These are phyloP conservation scores for Gynandropsis gynandra DNA, from an alignment of 345 rosid genomes.

Conservation along the genomic window DNA sequence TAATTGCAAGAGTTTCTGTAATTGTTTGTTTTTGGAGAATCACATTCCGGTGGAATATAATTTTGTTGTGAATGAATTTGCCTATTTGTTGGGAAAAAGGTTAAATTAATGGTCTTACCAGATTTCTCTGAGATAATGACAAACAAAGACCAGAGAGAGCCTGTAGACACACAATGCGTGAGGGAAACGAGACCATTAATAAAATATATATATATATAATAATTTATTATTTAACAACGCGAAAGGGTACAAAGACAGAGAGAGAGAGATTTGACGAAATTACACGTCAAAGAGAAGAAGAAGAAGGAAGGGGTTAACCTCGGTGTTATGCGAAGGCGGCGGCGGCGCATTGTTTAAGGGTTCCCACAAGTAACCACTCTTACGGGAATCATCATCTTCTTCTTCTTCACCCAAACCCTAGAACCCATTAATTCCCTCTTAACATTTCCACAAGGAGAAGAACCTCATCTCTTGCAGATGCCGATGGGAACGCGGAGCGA, in stretches of 20 bases:
- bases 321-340: background rate
- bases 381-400: background rate
- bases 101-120: constrained; percentile 12
- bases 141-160: background rate
- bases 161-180: background rate
- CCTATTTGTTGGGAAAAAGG: constrained; percentile 14
- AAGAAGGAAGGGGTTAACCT: constrained; percentile 5
- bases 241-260: too few relatives aligned
- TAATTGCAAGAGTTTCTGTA: too few relatives aligned
- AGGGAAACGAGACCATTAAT: too few relatives aligned
- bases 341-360: background rate
- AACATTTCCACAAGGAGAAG: background rate
- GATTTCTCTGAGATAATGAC: constrained; percentile 1
- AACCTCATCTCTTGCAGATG: constrained; percentile 6
- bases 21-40: too few relatives aligned
- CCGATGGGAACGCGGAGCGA: constrained; percentile 19
- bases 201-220: too few relatives aligned
- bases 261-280: constrained; percentile 1
- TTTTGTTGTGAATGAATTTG: too few relatives aligned
- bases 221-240: too few relatives aligned
- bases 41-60: too few relatives aligned
- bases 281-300: too few relatives aligned
- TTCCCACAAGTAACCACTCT: too few relatives aligned
- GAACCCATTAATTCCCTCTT: background rate
- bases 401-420: background rate